These are phyloP conservation scores for Pleodorina starrii DNA, from an alignment of 139 green algal genomes.

Conservation along the genomic window DNA sequence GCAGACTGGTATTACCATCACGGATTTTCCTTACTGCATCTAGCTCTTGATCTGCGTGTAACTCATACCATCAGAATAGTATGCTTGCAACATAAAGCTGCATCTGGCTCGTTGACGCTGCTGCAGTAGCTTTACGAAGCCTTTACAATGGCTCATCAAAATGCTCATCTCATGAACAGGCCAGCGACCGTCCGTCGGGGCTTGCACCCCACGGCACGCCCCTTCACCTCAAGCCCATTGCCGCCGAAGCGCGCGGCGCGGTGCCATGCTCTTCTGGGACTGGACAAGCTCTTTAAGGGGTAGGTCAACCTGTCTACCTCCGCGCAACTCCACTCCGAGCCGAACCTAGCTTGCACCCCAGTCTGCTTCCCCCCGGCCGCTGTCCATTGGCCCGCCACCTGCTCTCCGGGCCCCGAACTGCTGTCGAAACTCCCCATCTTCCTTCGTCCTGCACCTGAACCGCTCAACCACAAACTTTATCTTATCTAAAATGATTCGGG, in stretches of 20 bases:
- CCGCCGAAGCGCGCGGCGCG: not conserved
- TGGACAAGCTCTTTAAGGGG: constrained; percentile 16
- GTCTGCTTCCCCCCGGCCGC: not conserved
- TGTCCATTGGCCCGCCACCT: no score
- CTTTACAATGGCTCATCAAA: not conserved
- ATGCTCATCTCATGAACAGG: not conserved
- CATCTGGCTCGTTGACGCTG: not conserved
- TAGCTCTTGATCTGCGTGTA: no score
- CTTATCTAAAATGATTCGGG: no score
- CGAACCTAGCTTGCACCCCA: no score
- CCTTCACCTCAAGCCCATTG: not conserved
- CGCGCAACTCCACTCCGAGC: no score
- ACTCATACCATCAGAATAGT: no score
- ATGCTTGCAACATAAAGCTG: not conserved
- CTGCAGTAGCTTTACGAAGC: not conserved
- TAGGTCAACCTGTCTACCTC: not conserved
- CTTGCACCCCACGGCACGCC: not conserved
- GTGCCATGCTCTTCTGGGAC: not conserved
- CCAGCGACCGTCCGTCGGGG: not conserved
- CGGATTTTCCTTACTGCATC: no score
- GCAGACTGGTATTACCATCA: no score
- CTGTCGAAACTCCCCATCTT: no score
- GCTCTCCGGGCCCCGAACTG: no score
- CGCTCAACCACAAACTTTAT: no score
- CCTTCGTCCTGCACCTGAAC: no score